phyloP scores from a whole-genome alignment of 75 land plant genomes.

The Cunninghamia lanceolata region DNA sequence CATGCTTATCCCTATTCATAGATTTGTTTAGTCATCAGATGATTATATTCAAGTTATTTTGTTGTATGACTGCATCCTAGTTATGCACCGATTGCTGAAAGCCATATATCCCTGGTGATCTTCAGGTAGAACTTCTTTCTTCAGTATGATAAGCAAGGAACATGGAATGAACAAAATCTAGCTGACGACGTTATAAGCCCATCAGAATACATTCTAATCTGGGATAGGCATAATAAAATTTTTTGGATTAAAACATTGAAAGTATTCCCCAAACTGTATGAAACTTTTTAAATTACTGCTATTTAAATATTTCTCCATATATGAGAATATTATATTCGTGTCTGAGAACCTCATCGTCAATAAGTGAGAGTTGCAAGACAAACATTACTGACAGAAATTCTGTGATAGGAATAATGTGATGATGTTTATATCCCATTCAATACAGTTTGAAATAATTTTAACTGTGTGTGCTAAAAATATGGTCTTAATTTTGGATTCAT shows the following conservation, averaged over 20 bases:
- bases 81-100: not conserved
- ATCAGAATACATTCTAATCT: not conserved
- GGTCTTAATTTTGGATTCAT: too few relatives aligned
- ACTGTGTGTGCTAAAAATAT: not conserved
- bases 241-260: not conserved
- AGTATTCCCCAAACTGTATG: not conserved
- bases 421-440: not conserved
- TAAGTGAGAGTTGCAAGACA: not conserved
- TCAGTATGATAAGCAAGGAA: not conserved
- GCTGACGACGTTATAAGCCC: not conserved
- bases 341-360: not conserved
- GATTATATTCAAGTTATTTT: too few relatives aligned
- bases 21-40: too few relatives aligned
- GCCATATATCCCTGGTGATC: not conserved
- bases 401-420: not conserved
- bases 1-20: too few relatives aligned
- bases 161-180: not conserved
- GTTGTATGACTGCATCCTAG: too few relatives aligned
- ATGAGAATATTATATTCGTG: too few relatives aligned
- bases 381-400: not conserved
- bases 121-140: not conserved
- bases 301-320: too few relatives aligned
- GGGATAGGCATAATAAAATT: not conserved
- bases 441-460: not conserved
- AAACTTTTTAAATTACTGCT: too few relatives aligned